Base-by-base conservation (phyloP, 176 grass and related monocot genomes). In the Zoysia japonica region DNA sequence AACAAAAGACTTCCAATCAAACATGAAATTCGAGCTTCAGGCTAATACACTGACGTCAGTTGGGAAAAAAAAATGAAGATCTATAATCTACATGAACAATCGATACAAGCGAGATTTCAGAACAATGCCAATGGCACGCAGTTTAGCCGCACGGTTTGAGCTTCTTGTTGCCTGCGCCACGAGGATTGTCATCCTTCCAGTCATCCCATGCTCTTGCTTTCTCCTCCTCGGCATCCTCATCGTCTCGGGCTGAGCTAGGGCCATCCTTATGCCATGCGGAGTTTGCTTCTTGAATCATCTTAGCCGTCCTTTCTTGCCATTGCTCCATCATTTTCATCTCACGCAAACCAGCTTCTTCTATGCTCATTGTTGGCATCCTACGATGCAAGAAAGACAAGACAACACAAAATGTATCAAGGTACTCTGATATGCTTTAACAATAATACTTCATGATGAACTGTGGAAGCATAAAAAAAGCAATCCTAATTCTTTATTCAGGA, bases 291-390 rank as follows among this genome's bases (percentile, higher is more conserved):
- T 97, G 48, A 65, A 90, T 92, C 72, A 89, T 66, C 83, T 90
- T 88, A 0, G 72, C 49, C 2, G 91, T 97, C 44, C 53, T 92
- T 80, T 94, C 91, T 81, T 94, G 91, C 89, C 91, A 94, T 74
- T 80, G 84, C 17, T 90, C 87, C 94, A 97, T 97, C 67, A 97
- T 97, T 77, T 97, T 86, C 94, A 94, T 97, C 83, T 97, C 94
- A 4, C 77, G 70, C 65, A 97, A 47, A 16, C 94, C 94, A 4
- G 89, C 94, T 85, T 97, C 85, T 88, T 97, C 94, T 68, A 97
- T 97, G 74, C 94, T 94, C 94, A 94, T 92, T 19, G 89, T 97
- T 7, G 89, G 94, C 55, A 94, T 43, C 83, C 89, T 97, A 85
- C 47, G 19, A 71, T 53, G 5, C 35, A 69, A 54, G 52, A 7